These are phyloP conservation scores for Lactarius sanguifluus DNA, from an alignment of 768 basidiomycete genomes.

Conservation along the genomic window DNA sequence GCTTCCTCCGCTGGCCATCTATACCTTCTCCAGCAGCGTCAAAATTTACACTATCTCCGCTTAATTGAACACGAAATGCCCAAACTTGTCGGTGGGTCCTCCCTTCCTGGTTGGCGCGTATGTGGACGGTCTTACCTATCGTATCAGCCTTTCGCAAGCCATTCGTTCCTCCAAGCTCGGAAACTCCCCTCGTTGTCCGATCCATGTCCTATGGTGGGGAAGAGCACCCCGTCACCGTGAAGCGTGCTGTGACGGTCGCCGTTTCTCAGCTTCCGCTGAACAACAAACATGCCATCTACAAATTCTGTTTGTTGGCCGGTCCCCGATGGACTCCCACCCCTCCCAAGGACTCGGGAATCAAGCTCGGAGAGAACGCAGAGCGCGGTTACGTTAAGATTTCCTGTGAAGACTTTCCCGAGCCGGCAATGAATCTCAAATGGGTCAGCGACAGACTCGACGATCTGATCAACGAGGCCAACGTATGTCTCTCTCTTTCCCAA, in stretches of 20 bases:
- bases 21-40: constrained; percentile 69
- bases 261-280: constrained; percentile 71
- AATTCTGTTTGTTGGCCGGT: constrained; percentile 86
- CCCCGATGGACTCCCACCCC: constrained; percentile 79
- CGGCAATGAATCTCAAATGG: constrained; percentile 92
- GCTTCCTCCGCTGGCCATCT: constrained; percentile 69
- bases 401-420: constrained; percentile 81
- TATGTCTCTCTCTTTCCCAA: constrained; percentile 43
- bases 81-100: constrained; percentile 69
- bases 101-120: constrained; percentile 22
- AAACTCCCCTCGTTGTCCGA: constrained; percentile 65
- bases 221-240: constrained; percentile 65
- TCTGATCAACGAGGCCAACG: constrained; percentile 81
- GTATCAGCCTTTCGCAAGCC: constrained; percentile 74
- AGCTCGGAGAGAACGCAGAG: constrained; percentile 45
- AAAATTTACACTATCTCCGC: constrained; percentile 73
- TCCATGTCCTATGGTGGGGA: constrained; percentile 78
- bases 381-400: constrained; percentile 90
- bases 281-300: constrained; percentile 66
- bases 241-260: constrained; percentile 72
- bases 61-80: constrained; percentile 89
- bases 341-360: constrained; percentile 66
- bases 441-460: constrained; percentile 82
- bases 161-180: constrained; percentile 63
- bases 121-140: constrained; percentile 12